Conservation (phyloP, 2,329 filamentous ascomycete species). For the Botrytis tulipae region DNA sequence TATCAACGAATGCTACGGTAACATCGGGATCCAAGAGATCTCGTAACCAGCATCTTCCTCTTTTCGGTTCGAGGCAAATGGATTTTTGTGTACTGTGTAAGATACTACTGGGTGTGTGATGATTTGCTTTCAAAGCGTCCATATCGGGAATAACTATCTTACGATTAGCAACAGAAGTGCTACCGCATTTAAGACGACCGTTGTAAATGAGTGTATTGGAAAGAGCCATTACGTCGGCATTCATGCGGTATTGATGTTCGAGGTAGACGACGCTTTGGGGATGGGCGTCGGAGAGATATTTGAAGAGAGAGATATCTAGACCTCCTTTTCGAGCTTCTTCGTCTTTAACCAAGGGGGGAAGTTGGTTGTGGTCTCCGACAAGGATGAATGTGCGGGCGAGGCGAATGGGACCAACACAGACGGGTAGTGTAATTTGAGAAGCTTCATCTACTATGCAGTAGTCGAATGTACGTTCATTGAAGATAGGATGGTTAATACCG, state of each 20-base stretch:
- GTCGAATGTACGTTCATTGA: slow-evolving; percentile 86
- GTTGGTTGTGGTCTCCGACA: slow-evolving; percentile 93
- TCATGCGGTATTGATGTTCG: slow-evolving; percentile 98
- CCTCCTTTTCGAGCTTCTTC: slow-evolving; percentile 82
- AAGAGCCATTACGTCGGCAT: slow-evolving; percentile 90
- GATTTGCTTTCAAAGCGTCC: slow-evolving; percentile 58
- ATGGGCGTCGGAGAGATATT: slow-evolving; percentile 84
- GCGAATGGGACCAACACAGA: slow-evolving; percentile 89
- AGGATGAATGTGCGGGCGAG: slow-evolving; percentile 92
- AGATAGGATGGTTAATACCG: slow-evolving; percentile 84
- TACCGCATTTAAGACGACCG: slow-evolving; percentile 88
- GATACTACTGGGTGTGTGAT: slow-evolving; percentile 44
- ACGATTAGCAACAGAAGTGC: slow-evolving; percentile 66
- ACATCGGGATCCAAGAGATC: slow-evolving; percentile 66
- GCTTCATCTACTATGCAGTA: slow-evolving; percentile 99
- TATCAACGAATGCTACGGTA: slow-evolving; percentile 87
- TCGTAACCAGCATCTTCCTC: slow-evolving; percentile 68
- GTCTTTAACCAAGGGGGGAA: slow-evolving; percentile 91
- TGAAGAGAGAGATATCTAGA: slow-evolving; percentile 90
- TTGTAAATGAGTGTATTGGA: slow-evolving; percentile 92
- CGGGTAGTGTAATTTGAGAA: slow-evolving; percentile 93
- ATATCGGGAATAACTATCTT: slow-evolving; percentile 69
- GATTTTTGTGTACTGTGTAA: slow-evolving; percentile 44
- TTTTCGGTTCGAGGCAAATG: slow-evolving; percentile 53
- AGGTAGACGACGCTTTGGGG: slow-evolving; percentile 86